phyloP scores from a whole-genome alignment of 1,139 yeast genomes.

The Tardiomyces blankii region DNA sequence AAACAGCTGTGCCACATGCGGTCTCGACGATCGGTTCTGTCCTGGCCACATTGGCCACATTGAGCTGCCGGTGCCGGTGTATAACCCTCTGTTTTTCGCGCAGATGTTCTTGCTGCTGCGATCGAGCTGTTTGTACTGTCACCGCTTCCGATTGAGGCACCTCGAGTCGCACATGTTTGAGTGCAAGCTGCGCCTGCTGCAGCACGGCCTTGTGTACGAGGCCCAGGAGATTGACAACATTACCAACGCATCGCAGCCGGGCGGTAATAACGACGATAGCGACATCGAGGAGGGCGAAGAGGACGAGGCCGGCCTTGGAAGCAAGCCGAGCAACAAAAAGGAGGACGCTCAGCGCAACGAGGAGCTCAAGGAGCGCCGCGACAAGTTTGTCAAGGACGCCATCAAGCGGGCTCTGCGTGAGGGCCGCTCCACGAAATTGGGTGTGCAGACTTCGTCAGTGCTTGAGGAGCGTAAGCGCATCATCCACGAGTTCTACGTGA shows the following conservation, averaged over 20 bases:
- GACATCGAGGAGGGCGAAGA: slow-evolving; percentile 29
- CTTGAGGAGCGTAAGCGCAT: slow-evolving; percentile 75
- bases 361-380: slow-evolving; percentile 44
- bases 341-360: slow-evolving; percentile 18
- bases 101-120: slow-evolving; percentile 80
- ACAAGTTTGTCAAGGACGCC: slow-evolving; percentile 54
- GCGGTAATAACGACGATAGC: slow-evolving; percentile 24
- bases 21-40: slow-evolving; percentile 86
- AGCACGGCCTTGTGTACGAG: slow-evolving; percentile 80
- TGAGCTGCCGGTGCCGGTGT: slow-evolving; percentile 90
- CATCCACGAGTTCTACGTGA: slow-evolving; percentile 66
- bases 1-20: slow-evolving; percentile 77
- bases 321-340: slow-evolving; percentile 13
- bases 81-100: slow-evolving; percentile 87
- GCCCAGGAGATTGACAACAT: slow-evolving; percentile 61
- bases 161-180: slow-evolving; percentile 64
- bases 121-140: slow-evolving; percentile 84
- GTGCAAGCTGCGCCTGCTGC: slow-evolving; percentile 72
- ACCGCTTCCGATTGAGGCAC: slow-evolving; percentile 59
- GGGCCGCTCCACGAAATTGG: slow-evolving; percentile 57
- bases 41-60: slow-evolving; percentile 99
- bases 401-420: slow-evolving; percentile 68
- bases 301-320: slow-evolving; percentile 14
- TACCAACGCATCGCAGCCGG: slow-evolving; percentile 26
- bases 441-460: slow-evolving; percentile 73